Evolutionary conservation across 1,139 yeast genomes (phyloP), one percentile per base, ranked within the genome.

Genomic region (Trichomonascaceae sp.): DNA sequence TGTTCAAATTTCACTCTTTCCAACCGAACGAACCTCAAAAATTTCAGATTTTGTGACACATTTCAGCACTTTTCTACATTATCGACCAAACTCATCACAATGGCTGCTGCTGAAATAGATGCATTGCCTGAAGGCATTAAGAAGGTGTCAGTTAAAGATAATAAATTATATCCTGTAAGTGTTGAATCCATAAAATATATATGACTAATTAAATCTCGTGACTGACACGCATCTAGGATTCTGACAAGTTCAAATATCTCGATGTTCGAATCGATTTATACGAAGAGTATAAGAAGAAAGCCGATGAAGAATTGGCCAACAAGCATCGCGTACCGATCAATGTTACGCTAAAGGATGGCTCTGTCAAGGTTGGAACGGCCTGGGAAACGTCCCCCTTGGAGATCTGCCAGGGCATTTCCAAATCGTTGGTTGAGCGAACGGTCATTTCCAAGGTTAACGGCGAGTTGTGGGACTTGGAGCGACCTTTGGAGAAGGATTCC

Each of bases 371-470:
- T 61, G 99, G 90, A 60, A 80, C 80, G 45, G 77, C 96, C 3
- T 95, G 84, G 83, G 96, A 90, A 70, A 91, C 99, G 52, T 76
- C 89, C 39, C 99, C 99, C 51, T 73, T 87, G 74, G 87, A 84
- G 55, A 87, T 93, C 61, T 97, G 98, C 55, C 78, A 77, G 64
- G 83, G 74, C 54, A 91, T 93, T 64, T 91, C 96, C 62, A 87
- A 88, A 72, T 86, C 96, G n/a, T 84, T 85, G 63, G 73, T 80
- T 54, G 98, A 93, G 63, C 85, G 90, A 74, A 87, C 88, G 66
- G 90, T 95, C 59, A 90, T 95, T 63, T 81, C 98, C 57, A 90
- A 89, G 74, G 95, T 93, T 56, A 80, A 95, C 66, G 96, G 96
- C 56, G 77, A 80, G 62, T 77, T 91, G 63, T 95, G 99, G 99